Conservation (phyloP, 768 basidiomycete genomes). For the Russula abietina region DNA sequence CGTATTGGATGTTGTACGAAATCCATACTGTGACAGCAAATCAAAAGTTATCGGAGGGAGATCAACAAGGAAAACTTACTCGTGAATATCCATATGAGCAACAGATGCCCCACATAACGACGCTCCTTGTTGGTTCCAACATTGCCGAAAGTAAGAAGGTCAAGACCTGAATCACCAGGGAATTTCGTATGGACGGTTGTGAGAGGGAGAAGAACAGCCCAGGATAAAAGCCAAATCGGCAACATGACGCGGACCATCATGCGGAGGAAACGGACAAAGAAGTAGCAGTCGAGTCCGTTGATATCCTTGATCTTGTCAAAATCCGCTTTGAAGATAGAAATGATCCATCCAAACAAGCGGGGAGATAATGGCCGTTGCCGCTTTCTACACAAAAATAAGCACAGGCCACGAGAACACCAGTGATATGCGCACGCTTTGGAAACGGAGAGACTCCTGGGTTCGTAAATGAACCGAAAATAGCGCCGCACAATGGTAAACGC, state of each 20-base stretch:
- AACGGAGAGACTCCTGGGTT: slow-evolving; percentile 69
- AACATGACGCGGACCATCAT: slow-evolving; percentile 79
- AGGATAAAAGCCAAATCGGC: slow-evolving; percentile 89
- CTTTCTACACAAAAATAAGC: slow-evolving; percentile 39
- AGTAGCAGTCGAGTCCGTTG: slow-evolving; percentile 89
- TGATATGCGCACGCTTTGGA: slow-evolving; percentile 38
- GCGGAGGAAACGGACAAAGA: slow-evolving; percentile 84
- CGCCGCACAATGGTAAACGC: slow-evolving; percentile 80
- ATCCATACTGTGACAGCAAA: slow-evolving; percentile 61
- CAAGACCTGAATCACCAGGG: slow-evolving; percentile 48
- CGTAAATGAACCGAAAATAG: slow-evolving; percentile 84
- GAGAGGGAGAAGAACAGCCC: slow-evolving; percentile 78
- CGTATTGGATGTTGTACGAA: slow-evolving; percentile 69
- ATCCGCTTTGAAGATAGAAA: slow-evolving; percentile 55
- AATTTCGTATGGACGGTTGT: slow-evolving; percentile 49
- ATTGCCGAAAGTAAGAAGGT: slow-evolving; percentile 79
- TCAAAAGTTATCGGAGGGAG: not conserved
- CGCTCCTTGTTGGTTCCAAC: slow-evolving; percentile 42
- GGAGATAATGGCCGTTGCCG: slow-evolving; percentile 49
- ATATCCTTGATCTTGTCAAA: slow-evolving; percentile 53
- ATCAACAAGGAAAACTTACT: slow-evolving; percentile 39
- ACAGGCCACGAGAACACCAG: not conserved
- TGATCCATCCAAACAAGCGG: slow-evolving; percentile 58
- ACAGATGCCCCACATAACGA: slow-evolving; percentile 74
- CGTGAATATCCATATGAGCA: slow-evolving; percentile 73